Percentiles rank a stretch among this genome's conserved stretches.
These are phyloP conservation scores for Gamarada debralockiae DNA, from an alignment of 495 filamentous ascomycete species.

Conservation along the genomic window DNA sequence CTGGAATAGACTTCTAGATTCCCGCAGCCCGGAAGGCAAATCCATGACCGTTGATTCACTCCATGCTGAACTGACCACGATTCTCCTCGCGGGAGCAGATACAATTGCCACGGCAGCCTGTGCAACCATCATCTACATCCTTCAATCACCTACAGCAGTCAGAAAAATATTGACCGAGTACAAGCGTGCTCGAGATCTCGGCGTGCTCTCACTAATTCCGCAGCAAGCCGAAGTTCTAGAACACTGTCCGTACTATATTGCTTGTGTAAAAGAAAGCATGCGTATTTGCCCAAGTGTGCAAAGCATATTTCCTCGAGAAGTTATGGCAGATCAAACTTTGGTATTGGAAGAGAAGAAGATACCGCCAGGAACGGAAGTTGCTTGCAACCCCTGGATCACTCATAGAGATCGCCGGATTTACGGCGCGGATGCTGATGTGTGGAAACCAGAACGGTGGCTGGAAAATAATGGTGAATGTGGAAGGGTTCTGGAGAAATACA, in stretches of 20 bases:
- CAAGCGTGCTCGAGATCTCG: slow-evolving; percentile 32
- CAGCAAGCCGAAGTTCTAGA: slow-evolving; percentile 29
- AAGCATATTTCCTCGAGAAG: slow-evolving; percentile 42
- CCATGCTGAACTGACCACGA: slow-evolving; percentile 50
- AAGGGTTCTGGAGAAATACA: slow-evolving; percentile 47
- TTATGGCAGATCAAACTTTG: slow-evolving; percentile 43
- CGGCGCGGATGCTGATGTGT: slow-evolving; percentile 40
- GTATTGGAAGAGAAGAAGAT: slow-evolving; percentile 46
- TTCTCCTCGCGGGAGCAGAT: slow-evolving; percentile 61
- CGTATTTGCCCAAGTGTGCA: slow-evolving; percentile 40
- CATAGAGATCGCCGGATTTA: slow-evolving; percentile 48
- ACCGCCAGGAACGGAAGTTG: slow-evolving; percentile 51
- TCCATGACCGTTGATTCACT: slow-evolving; percentile 43
- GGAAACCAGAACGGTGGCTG: slow-evolving; percentile 39
- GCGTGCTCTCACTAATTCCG: slow-evolving; percentile 29
- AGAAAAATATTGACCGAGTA: slow-evolving; percentile 54
- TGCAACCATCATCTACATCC: slow-evolving; percentile 48
- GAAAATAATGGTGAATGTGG: slow-evolving; percentile 37
- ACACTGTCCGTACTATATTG: slow-evolving; percentile 34
- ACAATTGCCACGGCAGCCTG: slow-evolving; percentile 56
- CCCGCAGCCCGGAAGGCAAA: slow-evolving; percentile 41
- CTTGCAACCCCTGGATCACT: slow-evolving; percentile 49
- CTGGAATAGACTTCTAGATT: slow-evolving; percentile 41
- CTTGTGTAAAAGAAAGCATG: slow-evolving; percentile 42
- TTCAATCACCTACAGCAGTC: slow-evolving; percentile 43